Evolutionary conservation across 2,329 filamentous ascomycete species (phyloP), one percentile per base, ranked within the genome.

Genomic region (Beauveria caledonica): DNA sequence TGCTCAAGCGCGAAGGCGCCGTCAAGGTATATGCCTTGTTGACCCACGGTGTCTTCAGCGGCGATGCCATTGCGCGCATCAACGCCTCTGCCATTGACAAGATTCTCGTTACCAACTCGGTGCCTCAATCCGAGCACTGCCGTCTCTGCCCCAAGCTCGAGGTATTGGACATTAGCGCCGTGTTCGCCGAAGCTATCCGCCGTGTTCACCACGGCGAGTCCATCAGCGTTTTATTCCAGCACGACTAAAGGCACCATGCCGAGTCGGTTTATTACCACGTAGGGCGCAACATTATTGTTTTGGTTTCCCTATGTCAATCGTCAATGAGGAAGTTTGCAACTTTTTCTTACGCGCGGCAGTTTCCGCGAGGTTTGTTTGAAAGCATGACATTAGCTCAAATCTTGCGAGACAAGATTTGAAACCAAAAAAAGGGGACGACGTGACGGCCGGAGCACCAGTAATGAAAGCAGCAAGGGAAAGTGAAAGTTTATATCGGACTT

Each of bases 131-230:
- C 39, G 89, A 96, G 66, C 89, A 97, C 76, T 79, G 85, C 70
- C 77, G 86, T 53, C 74, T 86, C 55, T 96, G 93, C 71, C 84
- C 89, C 44, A 97, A 97, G 78, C 79, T 99, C 56, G 92, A 96
- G 73, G 89, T 97, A 54, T 78, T 99, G 63, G 93, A 97, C 70
- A 74, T 97, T 63, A 90, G 91, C 58, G 87, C 90, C 66, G 87
- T 97, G 62, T 97, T 97, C 72, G 92, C 90, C 62, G 93, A 97
- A 81, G 90, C 94, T 55, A 97, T 97, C 67, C 89, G 94, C 64
- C 86, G 94, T 64, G 93, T 97, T 62, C 94, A 99, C 76, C 92
- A 97, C 74, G 94, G 94, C 69, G 94, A 99, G 78, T 96, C 91
- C 70, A 96, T 99, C 76, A 96, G 92, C 72, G 90, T 94, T 63